phyloP scores from a whole-genome alignment of 139 green algal species.

The Zygnema circumcarinatum region DNA sequence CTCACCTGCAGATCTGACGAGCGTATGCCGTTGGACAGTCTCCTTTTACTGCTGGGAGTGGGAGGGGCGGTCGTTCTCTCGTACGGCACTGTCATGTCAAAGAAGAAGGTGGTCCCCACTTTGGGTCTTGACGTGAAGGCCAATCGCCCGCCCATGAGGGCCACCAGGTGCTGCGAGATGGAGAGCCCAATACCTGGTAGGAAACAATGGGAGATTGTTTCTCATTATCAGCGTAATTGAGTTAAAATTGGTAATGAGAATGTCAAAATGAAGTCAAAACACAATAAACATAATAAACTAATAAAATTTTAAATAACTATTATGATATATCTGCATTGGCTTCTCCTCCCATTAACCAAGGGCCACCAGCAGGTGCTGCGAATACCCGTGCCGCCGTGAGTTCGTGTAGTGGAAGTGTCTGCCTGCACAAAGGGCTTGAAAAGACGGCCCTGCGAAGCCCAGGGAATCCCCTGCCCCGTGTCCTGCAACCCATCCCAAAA shows the following conservation, averaged over 20 bases:
- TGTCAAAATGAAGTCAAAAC: too few relatives aligned
- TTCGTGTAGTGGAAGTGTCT: slow-evolving; percentile 52
- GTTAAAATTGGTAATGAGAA: too few relatives aligned
- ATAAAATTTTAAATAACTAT: too few relatives aligned
- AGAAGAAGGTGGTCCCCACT: slow-evolving; percentile 56
- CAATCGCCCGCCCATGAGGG: slow-evolving; percentile 49
- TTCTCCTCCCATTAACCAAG: too few relatives aligned
- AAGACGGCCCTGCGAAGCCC: slow-evolving; percentile 19
- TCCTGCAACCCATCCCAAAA: slow-evolving; percentile 33
- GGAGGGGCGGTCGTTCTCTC: background rate
- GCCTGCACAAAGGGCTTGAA: slow-evolving; percentile 58
- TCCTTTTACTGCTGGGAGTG: background rate
- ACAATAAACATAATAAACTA: too few relatives aligned
- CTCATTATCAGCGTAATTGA: too few relatives aligned
- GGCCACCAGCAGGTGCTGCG: slow-evolving; percentile 50
- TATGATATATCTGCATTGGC: too few relatives aligned
- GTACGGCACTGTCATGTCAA: slow-evolving; percentile 52
- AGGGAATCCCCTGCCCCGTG: slow-evolving; percentile 50
- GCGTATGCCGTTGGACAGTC: slow-evolving; percentile 25
- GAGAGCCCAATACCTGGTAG: slow-evolving; percentile 60
- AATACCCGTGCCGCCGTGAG: slow-evolving; percentile 57
- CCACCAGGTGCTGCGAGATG: slow-evolving; percentile 57
- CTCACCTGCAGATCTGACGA: slow-evolving; percentile 13
- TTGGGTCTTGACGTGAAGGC: slow-evolving; percentile 36
- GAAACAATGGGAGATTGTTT: background rate